Evolutionary conservation across 169 alveolate species (phyloP).

Genomic region (Miamiensis avidus): DNA sequence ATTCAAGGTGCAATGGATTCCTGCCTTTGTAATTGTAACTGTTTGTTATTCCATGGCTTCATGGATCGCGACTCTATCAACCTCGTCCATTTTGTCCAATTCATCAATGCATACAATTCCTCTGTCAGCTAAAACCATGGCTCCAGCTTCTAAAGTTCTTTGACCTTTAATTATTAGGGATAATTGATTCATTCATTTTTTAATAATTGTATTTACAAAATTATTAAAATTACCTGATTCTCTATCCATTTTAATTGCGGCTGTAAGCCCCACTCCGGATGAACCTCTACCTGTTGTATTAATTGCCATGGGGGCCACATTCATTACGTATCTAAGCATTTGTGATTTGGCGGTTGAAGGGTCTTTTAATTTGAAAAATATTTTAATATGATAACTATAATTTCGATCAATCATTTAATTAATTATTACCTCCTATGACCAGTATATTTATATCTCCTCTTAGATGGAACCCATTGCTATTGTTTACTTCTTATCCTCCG

Average conservation of each 20-base stretch:
- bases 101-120: constrained; percentile 98
- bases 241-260: constrained; percentile 96
- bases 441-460: constrained; percentile 99
- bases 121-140: constrained; percentile 99
- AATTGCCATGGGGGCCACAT: constrained; percentile 94
- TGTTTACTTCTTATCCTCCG: constrained; percentile 95
- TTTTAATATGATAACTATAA: not conserved
- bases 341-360: constrained; percentile 99
- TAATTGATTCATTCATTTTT: not conserved
- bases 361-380: constrained; percentile 60
- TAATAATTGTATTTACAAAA: not conserved
- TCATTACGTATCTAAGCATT: constrained; percentile 92
- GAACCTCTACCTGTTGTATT: constrained; percentile 99
- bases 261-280: constrained; percentile 99
- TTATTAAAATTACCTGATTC: constrained; percentile 48
- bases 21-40: constrained; percentile 98
- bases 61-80: constrained; percentile 99
- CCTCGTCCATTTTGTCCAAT: constrained; percentile 98
- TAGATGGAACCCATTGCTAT: constrained; percentile 92
- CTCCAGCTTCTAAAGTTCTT: constrained; percentile 98
- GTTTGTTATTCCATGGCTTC: constrained; percentile 99
- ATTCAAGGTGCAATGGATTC: constrained; percentile 97
- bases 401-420: not conserved
- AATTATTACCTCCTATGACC: constrained; percentile 87
- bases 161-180: constrained; percentile 87